Evolutionary conservation across 441 rosid species (phyloP).

Genomic region (Brassica hybrid): DNA sequence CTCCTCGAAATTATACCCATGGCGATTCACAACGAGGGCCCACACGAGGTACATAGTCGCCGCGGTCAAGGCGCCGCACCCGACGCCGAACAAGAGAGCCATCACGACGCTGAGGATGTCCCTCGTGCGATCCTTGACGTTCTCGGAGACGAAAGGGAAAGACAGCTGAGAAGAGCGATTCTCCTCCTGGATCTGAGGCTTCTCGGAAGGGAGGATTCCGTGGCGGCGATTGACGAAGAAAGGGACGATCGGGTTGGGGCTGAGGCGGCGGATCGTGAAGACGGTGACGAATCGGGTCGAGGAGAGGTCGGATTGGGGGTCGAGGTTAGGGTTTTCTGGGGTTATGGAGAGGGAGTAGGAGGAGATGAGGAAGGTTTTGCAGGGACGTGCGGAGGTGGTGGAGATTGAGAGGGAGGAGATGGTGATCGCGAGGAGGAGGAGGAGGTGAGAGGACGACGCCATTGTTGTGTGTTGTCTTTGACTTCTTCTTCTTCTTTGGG

Average conservation of each 20-base stretch:
- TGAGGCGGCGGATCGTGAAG: constrained; percentile 66
- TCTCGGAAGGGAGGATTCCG: constrained; percentile 33
- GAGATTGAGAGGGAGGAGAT: constrained; percentile 45
- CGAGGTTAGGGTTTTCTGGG: constrained; percentile 50
- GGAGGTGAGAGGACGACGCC: constrained; percentile 39
- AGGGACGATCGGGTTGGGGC: constrained; percentile 32
- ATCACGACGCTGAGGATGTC: constrained; percentile 91
- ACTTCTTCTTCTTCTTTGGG: no score
- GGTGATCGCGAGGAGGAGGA: constrained; percentile 44
- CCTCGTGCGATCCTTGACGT: constrained; percentile 71
- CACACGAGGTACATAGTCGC: constrained; percentile 94
- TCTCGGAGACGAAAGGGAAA: constrained; percentile 44
- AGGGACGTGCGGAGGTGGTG: constrained; percentile 63
- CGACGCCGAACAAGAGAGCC: constrained; percentile 86
- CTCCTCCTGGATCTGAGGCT: constrained; percentile 27
- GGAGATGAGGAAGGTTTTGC: constrained; percentile 77
- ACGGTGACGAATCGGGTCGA: constrained; percentile 65
- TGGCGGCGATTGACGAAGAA: constrained; percentile 32
- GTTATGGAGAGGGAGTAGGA: constrained; percentile 66
- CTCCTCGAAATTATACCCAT: constrained; percentile 40
- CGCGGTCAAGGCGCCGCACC: constrained; percentile 93
- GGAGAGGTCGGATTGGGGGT: constrained; percentile 47
- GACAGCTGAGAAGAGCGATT: constrained; percentile 31
- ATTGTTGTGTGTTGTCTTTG: no score
- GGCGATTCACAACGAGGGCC: constrained; percentile 66